phyloP scores from a whole-genome alignment of 2,329 filamentous ascomycete species.

The Fonsecaea pugnacius region DNA sequence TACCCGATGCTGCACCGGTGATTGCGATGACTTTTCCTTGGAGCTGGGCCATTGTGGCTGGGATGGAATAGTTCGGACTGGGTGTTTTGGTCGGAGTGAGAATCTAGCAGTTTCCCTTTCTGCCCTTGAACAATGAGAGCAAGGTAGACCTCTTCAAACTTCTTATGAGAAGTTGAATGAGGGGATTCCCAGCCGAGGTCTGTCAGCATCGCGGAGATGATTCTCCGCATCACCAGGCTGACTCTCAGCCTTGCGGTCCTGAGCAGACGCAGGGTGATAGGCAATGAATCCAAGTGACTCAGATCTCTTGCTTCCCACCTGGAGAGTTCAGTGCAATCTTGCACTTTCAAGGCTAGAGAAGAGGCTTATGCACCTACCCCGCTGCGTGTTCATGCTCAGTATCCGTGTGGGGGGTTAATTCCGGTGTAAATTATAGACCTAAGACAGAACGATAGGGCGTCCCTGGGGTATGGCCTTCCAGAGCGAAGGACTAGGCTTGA shows the following conservation, averaged over 20 bases:
- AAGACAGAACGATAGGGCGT: background rate
- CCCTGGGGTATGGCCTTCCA: background rate
- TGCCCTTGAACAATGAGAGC: too few species aligned
- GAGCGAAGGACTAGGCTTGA: background rate
- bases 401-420: background rate
- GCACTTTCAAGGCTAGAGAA: background rate
- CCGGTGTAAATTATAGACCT: background rate
- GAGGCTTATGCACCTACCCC: conserved; percentile 3
- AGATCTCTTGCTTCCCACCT: background rate
- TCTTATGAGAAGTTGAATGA: background rate
- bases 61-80: background rate
- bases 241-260: background rate
- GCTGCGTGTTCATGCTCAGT: background rate
- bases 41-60: conserved; percentile 39
- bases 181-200: background rate
- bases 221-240: conserved; percentile 10
- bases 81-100: background rate
- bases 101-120: background rate
- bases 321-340: background rate
- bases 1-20: conserved; percentile 56
- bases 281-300: background rate
- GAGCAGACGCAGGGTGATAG: background rate
- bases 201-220: background rate
- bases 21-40: conserved; percentile 54
- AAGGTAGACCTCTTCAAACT: background rate